Conservation (phyloP, 306 rosid species). For the Casuarina cunninghamiana region DNA sequence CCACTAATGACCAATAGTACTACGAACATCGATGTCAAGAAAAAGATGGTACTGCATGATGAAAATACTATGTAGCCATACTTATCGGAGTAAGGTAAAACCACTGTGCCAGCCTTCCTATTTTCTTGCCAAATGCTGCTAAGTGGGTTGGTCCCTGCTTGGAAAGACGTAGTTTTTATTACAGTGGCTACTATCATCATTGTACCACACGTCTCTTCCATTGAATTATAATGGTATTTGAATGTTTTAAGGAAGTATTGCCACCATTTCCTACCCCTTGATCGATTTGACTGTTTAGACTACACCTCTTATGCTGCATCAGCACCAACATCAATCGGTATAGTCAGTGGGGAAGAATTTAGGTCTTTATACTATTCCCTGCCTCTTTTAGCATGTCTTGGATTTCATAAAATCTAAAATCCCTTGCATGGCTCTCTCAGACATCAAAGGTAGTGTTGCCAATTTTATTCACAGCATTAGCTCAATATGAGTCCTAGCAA, state of each 20-base stretch:
- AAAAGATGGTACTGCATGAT: too few relatives aligned
- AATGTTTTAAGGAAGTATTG: not conserved
- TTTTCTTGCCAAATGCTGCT: constrained; percentile 22
- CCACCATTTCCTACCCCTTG: too few relatives aligned
- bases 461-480: not conserved
- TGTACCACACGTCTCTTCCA: constrained; percentile 9
- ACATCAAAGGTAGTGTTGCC: not conserved
- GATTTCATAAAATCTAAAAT: constrained; percentile 5
- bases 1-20: too few relatives aligned
- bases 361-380: not conserved
- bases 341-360: too few relatives aligned
- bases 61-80: constrained; percentile 5
- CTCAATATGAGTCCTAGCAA: too few relatives aligned
- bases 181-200: constrained; percentile 15
- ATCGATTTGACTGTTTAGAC: too few relatives aligned
- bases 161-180: constrained; percentile 17
- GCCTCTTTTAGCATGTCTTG: not conserved
- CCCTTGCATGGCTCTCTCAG: not conserved
- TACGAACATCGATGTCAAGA: too few relatives aligned
- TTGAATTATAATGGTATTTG: not conserved
- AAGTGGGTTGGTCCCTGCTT: constrained; percentile 11
- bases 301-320: too few relatives aligned
- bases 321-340: too few relatives aligned
- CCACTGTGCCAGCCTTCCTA: constrained; percentile 33
- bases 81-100: not conserved